Conservation (phyloP, 768 basidiomycete species). For the Brasilioporus rufonigricans region DNA sequence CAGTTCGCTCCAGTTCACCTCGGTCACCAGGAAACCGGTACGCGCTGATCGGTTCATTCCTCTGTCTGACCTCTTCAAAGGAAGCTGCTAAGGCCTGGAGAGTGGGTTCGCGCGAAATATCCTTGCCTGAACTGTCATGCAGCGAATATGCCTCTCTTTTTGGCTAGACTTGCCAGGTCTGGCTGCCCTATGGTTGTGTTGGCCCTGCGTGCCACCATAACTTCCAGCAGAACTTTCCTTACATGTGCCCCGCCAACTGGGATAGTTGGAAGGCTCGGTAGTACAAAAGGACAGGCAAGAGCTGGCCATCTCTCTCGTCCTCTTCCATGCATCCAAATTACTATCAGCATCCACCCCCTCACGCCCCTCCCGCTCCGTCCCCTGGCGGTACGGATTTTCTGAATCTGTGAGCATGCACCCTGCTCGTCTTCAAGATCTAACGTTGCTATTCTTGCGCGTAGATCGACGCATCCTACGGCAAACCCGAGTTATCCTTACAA, state of each 20-base stretch:
- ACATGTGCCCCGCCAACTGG: background rate
- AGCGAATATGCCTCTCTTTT: background rate
- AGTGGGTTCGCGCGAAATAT: background rate
- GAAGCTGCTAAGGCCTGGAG: too few relatives aligned
- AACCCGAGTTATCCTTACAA: background rate
- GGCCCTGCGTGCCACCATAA: background rate
- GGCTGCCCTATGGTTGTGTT: background rate
- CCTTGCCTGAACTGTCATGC: too few relatives aligned
- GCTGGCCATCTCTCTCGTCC: background rate
- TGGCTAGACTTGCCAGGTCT: background rate
- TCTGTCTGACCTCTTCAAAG: background rate
- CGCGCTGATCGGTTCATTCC: background rate
- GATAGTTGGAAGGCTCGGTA: constrained; percentile 6
- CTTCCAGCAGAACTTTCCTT: constrained; percentile 1
- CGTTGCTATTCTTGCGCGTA: background rate
- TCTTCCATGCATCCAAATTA: background rate
- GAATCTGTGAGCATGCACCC: background rate
- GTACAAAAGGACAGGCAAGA: background rate
- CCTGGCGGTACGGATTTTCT: too few relatives aligned
- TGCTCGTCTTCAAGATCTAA: background rate
- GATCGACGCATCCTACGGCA: background rate
- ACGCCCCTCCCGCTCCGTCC: background rate
- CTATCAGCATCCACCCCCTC: background rate
- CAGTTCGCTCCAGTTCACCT: background rate
- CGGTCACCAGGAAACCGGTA: background rate